Evolutionary conservation across 2,329 filamentous ascomycete species (phyloP).

Genomic region (Alternaria arbusti): DNA sequence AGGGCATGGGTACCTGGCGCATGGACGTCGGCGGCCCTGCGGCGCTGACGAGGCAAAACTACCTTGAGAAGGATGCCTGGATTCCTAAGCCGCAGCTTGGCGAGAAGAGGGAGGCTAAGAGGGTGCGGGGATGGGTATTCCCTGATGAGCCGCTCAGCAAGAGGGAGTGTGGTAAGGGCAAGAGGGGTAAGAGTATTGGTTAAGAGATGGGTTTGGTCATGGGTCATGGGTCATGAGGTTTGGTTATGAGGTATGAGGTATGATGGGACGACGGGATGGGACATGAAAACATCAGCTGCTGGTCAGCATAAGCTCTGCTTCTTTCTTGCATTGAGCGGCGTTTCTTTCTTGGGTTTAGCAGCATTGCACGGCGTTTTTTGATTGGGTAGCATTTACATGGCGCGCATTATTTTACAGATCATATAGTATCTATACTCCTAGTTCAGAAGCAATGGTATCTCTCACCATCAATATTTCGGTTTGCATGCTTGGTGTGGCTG

Average conservation of each 20-base stretch:
- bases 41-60: constrained; percentile 73
- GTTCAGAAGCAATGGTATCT: constrained; percentile 3
- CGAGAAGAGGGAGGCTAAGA: constrained; percentile 79
- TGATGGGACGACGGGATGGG: neutral
- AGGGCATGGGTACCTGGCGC: constrained; percentile 68
- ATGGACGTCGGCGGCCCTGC: constrained; percentile 77
- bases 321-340: constrained; percentile 5
- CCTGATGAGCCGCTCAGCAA: constrained; percentile 75
- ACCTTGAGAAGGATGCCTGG: constrained; percentile 73
- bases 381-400: constrained; percentile 18
- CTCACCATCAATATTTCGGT: neutral
- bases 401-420: neutral
- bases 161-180: constrained; percentile 62
- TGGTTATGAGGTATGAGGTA: neutral
- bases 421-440: neutral
- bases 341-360: constrained; percentile 1
- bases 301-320: constrained; percentile 6
- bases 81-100: constrained; percentile 74
- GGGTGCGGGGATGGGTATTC: constrained; percentile 74
- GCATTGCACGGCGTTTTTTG: constrained; percentile 3
- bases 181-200: constrained; percentile 36
- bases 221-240: neutral
- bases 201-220: neutral
- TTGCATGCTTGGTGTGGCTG: neutral
- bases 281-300: neutral